Evolutionary conservation across 2,329 filamentous ascomycete genomes (phyloP).

Genomic region (Cercospora zeina): DNA sequence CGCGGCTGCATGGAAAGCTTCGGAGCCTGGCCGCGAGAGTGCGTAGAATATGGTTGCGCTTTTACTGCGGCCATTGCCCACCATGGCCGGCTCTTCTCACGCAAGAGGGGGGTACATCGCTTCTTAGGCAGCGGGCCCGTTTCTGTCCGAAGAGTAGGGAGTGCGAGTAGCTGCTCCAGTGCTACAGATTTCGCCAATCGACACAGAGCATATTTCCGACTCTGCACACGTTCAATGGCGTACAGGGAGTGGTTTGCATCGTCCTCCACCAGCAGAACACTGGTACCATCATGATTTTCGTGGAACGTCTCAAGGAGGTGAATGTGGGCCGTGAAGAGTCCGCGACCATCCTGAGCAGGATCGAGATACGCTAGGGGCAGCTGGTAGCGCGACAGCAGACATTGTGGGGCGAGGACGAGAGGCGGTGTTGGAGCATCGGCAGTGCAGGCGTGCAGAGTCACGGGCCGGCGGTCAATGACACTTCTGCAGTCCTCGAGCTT

Average conservation of each 20-base stretch:
- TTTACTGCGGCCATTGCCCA: slow-evolving; percentile 31
- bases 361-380: slow-evolving; percentile 65
- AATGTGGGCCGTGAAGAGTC: slow-evolving; percentile 62
- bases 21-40: background rate
- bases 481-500: slow-evolving; percentile 20
- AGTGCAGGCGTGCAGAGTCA: slow-evolving; percentile 33
- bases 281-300: slow-evolving; percentile 49
- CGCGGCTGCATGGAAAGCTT: slow-evolving; percentile 3
- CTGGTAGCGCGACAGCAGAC: slow-evolving; percentile 60
- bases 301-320: slow-evolving; percentile 62
- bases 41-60: background rate
- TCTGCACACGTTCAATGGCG: slow-evolving; percentile 65
- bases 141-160: slow-evolving; percentile 37
- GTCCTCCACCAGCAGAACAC: slow-evolving; percentile 62
- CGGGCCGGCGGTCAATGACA: slow-evolving; percentile 32
- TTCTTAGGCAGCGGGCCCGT: slow-evolving; percentile 35
- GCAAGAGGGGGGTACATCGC: slow-evolving; percentile 20
- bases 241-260: slow-evolving; percentile 58
- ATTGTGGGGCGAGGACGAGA: slow-evolving; percentile 35
- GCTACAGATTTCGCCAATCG: slow-evolving; percentile 68
- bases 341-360: slow-evolving; percentile 53
- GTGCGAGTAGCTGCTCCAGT: slow-evolving; percentile 53
- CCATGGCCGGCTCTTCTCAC: slow-evolving; percentile 29
- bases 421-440: slow-evolving; percentile 33
- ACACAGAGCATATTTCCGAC: slow-evolving; percentile 66